Base-by-base conservation (phyloP, 352 stramenopile species). In the Phytophthora lateralis region DNA sequence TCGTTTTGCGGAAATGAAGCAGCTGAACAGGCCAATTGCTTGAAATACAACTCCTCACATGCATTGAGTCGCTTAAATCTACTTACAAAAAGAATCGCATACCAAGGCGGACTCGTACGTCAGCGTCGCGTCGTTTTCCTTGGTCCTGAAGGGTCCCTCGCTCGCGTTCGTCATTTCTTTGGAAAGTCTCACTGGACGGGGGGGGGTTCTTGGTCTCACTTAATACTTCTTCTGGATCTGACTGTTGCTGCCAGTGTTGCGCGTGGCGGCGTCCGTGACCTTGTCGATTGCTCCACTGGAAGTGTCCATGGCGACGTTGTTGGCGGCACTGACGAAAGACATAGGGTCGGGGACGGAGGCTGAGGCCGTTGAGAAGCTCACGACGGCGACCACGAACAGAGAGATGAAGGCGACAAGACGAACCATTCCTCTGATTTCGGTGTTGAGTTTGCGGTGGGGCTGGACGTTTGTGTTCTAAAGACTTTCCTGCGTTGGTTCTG, bases 61-160 rank as follows among this genome's bases (percentile, higher is more conserved):
- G 53, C 60, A 63, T 68, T 63, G 61, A 39, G 42, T 56, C 37
- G 32, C 39, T 55, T 64, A 48, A 69, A 59, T 67, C 51, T 68
- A 64, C 54, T 55, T 55, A 58, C 32, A 66, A 42, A 66, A 62
- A 54, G 49, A 54, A 42, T 54, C 47, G 47, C 49, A 69, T 65
- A 69, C 61, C 55, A 56, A 65, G 60, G 32, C 6, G 35, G 35
- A n/a, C 12, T 39, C 20, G 32, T 37, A 42, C 38, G 46, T 29
- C 20, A 2, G 24, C 12, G 29, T 45, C 38, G 17, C 24, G 29
- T 61, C 11, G 32, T 41, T 6, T 21, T 48, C 47, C 50, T 61
- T 54, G 59, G 38, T 44, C 17, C 6, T 44, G n/a, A 44, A 44
- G 18, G 8, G 38, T 44, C n/a, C 38, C n/a, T 11, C n/a, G 37